Base-by-base conservation (phyloP, 257 asterid genomes). In the Henckelia pumila region DNA sequence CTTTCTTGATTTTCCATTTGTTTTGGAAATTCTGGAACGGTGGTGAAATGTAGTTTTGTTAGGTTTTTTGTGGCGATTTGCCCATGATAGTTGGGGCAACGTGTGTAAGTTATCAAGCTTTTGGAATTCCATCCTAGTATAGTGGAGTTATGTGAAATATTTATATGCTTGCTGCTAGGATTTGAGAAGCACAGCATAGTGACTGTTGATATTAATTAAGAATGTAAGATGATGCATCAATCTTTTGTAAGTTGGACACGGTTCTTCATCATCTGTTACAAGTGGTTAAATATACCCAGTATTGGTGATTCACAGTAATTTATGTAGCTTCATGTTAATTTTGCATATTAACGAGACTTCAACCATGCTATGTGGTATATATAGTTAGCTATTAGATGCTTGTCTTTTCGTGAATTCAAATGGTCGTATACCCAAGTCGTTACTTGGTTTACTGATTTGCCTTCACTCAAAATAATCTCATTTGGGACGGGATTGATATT, bases 21-120 rank as follows among this genome's bases (percentile, higher is more conserved):
- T 24, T 37, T 49, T 32, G 23, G 32, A 11, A 50, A 25, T 64
- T 55, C 71, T 7, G 70, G 30, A 57, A 37, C 63, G 8, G 23
- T 67, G 44, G 44, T 73, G 60, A 56, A 20, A 66, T 29, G 32
- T 13, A 16, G 26, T 52, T 61, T 67, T 52, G 47, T 23, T 29
- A 6, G 40, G 21, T n/a, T n/a, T 50, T 32, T 40, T 71, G 7
- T 70, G 16, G 55, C 9, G 35, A 3, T 57, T 21, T 25, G 63
- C 16, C 16, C 50, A 23, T 63, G 50, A 64, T 26, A 25, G 57
- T 8, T 30, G 14, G 1, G 65, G 50, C 30, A 17, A 5, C 13
- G 4, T 28, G 32, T 44, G 56, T 29, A 23, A 32, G 5, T 62
- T n/a, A 5, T 64, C n/a, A 44, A 26, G 30, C 37, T 55, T 37